Conservation (phyloP, 805 yeast species). For the Teunomyces funiuensis region DNA sequence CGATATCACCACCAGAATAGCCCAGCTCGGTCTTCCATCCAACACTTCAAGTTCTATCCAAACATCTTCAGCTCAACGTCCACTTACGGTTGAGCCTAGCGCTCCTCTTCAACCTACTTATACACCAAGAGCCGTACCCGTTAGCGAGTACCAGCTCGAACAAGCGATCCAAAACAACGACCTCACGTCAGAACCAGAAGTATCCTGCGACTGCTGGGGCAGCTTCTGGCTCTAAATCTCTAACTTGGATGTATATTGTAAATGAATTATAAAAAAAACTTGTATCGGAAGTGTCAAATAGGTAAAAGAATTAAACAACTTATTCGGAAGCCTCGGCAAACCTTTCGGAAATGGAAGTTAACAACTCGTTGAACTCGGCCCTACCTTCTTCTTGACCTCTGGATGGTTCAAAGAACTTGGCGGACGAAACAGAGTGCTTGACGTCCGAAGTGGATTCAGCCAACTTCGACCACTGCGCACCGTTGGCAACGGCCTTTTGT, state of each 20-base stretch:
- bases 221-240: not conserved
- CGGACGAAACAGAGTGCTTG: constrained; percentile 88
- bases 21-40: not conserved
- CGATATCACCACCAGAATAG: not conserved
- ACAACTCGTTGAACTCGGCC: constrained; percentile 74
- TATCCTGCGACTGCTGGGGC: not conserved
- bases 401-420: constrained; percentile 95
- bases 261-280: constrained; percentile 8
- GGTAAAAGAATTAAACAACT: constrained; percentile 12
- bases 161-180: constrained; percentile 4
- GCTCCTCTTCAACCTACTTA: constrained; percentile 7
- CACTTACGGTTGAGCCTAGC: not conserved
- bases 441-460: constrained; percentile 87
- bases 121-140: constrained; percentile 26
- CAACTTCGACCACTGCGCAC: constrained; percentile 92
- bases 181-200: not conserved
- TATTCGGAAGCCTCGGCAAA: constrained; percentile 95
- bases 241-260: constrained; percentile 7
- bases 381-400: constrained; percentile 79
- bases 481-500: constrained; percentile 91
- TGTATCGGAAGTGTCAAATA: constrained; percentile 5
- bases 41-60: constrained; percentile 2
- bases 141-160: constrained; percentile 17
- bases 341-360: constrained; percentile 76
- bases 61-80: not conserved